These are phyloP conservation scores for Sapria himalayana DNA, from an alignment of 345 rosid genomes.

Conservation along the genomic window DNA sequence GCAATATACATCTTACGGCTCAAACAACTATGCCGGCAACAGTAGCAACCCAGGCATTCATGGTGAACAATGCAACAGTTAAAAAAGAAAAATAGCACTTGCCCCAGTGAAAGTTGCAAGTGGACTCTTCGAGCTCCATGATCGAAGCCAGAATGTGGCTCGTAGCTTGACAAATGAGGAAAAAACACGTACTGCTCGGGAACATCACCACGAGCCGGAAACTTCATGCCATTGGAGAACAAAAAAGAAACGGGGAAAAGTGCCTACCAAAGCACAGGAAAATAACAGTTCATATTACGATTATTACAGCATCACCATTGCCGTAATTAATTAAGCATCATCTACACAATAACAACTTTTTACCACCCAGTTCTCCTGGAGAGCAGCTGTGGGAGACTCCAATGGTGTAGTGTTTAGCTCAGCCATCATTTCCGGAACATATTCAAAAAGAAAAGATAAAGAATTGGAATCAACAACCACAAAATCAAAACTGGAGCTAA, in stretches of 20 bases:
- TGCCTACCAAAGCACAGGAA: constrained; percentile 21
- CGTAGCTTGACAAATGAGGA: constrained; percentile 34
- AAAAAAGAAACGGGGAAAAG: constrained; percentile 52
- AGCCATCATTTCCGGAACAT: constrained; percentile 50
- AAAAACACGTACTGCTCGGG: constrained; percentile 25
- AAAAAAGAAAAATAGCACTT: too few relatives aligned
- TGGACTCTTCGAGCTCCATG: constrained; percentile 56
- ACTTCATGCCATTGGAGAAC: constrained; percentile 51
- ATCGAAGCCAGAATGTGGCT: constrained; percentile 14
- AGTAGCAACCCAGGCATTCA: too few relatives aligned
- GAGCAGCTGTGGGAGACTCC: constrained; percentile 27
- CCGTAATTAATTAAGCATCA: too few relatives aligned
- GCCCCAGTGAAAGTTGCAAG: constrained; percentile 87
- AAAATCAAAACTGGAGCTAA: constrained; percentile 49
- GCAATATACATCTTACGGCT: too few relatives aligned
- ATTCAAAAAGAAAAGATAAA: constrained; percentile 44
- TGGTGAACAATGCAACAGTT: too few relatives aligned
- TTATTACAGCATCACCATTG: not conserved
- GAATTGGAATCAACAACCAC: constrained; percentile 71
- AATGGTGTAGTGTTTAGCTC: constrained; percentile 28
- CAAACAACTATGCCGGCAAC: too few relatives aligned
- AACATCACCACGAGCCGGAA: constrained; percentile 48
- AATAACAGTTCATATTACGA: not conserved
- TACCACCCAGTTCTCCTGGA: constrained; percentile 52
- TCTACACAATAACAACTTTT: constrained; percentile 5